Percentiles rank a stretch among this genome's conserved stretches.
Evolutionary conservation across 768 basidiomycete genomes (phyloP).

Genomic region (Psilocybe sp.): DNA sequence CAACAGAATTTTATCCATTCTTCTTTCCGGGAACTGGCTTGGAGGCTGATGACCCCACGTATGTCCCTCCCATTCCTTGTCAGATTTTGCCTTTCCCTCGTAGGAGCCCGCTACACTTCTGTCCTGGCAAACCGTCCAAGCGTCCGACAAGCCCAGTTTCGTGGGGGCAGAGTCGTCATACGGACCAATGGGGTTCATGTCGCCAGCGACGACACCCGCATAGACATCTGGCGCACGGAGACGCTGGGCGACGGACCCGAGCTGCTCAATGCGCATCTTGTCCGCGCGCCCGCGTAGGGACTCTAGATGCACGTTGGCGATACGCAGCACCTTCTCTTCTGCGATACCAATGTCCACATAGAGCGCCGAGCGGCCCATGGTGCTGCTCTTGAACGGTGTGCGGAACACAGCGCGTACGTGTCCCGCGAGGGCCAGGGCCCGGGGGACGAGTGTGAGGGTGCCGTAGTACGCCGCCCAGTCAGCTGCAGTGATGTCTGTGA

Average conservation of each 20-base stretch:
- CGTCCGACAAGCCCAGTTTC: conserved; percentile 12
- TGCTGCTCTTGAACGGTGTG: conserved; percentile 4
- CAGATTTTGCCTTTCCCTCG: background rate
- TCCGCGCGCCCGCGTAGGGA: conserved; percentile 11
- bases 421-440: background rate
- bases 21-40: conserved; percentile 2
- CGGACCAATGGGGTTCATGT: conserved; percentile 19
- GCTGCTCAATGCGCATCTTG: conserved; percentile 6
- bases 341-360: conserved; percentile 1
- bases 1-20: conserved; percentile 17
- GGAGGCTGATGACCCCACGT: conserved; percentile 18
- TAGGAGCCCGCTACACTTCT: background rate
- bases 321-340: conserved; percentile 1
- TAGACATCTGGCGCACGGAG: conserved; percentile 6
- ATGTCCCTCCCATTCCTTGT: conserved; percentile 6
- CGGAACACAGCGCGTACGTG: conserved; percentile 7
- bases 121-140: conserved; percentile 5
- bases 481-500: conserved; percentile 6
- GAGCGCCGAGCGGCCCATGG: conserved; percentile 13
- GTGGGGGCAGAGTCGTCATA: conserved; percentile 7
- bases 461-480: conserved; percentile 13
- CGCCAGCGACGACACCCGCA: conserved; percentile 14
- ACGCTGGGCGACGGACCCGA: conserved; percentile 2
- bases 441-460: conserved; percentile 9
- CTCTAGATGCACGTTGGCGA: conserved; percentile 16